These are phyloP conservation scores for Colletotrichum sp. DNA, from an alignment of 2,329 filamentous ascomycete species.

Conservation along the genomic window DNA sequence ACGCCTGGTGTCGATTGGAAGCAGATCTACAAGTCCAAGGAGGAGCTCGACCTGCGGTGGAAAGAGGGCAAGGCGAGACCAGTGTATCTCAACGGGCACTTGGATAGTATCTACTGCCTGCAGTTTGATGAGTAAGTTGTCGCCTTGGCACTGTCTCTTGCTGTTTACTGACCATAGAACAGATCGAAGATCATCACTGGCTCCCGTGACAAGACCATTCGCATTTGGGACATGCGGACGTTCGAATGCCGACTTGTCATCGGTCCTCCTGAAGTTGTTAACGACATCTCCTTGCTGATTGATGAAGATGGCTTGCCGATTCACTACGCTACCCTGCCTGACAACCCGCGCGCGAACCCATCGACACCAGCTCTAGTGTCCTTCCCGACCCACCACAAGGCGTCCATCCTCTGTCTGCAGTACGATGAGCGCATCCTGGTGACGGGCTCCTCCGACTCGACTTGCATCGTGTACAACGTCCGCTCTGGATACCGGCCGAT, in stretches of 20 bases:
- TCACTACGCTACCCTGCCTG: slow-evolving; percentile 61
- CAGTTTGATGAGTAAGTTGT: slow-evolving; percentile 90
- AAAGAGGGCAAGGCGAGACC: slow-evolving; percentile 77
- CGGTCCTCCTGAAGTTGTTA: slow-evolving; percentile 73
- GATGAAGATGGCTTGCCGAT: slow-evolving; percentile 55
- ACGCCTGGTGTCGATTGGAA: slow-evolving; percentile 80
- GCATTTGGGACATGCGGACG: slow-evolving; percentile 93
- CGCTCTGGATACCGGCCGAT: slow-evolving; percentile 80
- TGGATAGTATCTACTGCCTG: slow-evolving; percentile 95
- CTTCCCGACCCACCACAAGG: slow-evolving; percentile 77
- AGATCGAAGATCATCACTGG: slow-evolving; percentile 96
- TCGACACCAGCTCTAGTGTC: slow-evolving; percentile 61
- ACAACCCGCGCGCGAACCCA: slow-evolving; percentile 49
- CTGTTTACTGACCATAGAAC: slow-evolving; percentile 36
- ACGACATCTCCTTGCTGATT: slow-evolving; percentile 54
- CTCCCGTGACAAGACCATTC: slow-evolving; percentile 92
- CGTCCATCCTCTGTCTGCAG: slow-evolving; percentile 92
- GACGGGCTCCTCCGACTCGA: slow-evolving; percentile 91
- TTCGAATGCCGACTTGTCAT: slow-evolving; percentile 87
- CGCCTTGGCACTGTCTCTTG: neutral
- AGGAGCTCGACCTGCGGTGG: slow-evolving; percentile 81
- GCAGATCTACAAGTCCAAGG: slow-evolving; percentile 79
- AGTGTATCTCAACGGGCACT: slow-evolving; percentile 90
- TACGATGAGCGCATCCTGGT: slow-evolving; percentile 94
- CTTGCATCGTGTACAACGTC: slow-evolving; percentile 90